Percentiles rank a stretch among this genome's conserved stretches.
Evolutionary conservation across 2,329 filamentous ascomycete genomes (phyloP).

Genomic region (Penicillium sp.): DNA sequence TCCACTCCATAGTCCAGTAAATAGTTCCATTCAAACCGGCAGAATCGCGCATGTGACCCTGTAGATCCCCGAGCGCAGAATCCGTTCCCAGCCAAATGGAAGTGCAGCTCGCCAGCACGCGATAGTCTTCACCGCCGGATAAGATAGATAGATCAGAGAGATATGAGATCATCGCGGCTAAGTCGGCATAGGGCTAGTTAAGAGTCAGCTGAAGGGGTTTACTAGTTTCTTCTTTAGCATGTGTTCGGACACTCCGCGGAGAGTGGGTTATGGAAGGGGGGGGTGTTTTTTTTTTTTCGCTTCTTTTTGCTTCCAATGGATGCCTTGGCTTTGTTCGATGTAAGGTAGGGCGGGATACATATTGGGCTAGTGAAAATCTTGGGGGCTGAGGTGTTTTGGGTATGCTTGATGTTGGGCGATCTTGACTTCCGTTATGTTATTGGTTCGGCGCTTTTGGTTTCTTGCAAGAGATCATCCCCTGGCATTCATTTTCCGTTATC

Average conservation of each 20-base stretch:
- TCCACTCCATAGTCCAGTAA: not conserved
- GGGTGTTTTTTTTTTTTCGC: not conserved
- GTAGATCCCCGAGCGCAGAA: conserved; percentile 11
- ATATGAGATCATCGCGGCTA: conserved; percentile 20
- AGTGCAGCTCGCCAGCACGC: conserved; percentile 2
- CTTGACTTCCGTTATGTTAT: not conserved
- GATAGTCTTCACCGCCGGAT: conserved; percentile 17
- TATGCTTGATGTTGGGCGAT: not conserved
- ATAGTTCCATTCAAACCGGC: not conserved
- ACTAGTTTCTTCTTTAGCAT: not conserved
- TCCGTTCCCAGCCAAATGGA: not conserved
- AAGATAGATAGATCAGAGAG: conserved; percentile 11
- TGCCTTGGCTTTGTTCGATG: not conserved
- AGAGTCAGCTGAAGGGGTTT: conserved; percentile 1
- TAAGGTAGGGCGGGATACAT: conserved; percentile 1
- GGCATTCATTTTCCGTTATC: not conserved
- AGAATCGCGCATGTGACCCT: conserved; percentile 18
- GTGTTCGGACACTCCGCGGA: not conserved
- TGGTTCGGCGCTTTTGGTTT: not conserved
- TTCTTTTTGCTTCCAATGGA: conserved; percentile 4
- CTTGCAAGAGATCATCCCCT: not conserved
- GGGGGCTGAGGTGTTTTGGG: not conserved
- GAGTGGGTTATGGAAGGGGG: not conserved
- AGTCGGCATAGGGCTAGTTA: conserved; percentile 16
- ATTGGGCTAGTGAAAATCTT: conserved; percentile 7